Evolutionary conservation across 352 stramenopile species (phyloP).

Genomic region (Phytophthora aleatoria): DNA sequence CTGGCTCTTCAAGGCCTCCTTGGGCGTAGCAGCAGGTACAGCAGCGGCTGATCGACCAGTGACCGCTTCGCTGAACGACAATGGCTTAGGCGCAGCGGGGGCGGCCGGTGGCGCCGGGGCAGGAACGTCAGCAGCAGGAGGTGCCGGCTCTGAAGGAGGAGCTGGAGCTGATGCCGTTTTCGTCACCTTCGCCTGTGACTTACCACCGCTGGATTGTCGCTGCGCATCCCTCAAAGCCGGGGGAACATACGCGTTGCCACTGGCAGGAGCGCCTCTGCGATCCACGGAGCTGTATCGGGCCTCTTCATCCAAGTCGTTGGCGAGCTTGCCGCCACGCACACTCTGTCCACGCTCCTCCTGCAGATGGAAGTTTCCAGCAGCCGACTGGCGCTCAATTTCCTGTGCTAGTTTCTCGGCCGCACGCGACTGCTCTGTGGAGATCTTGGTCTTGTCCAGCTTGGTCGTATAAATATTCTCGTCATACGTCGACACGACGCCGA

Average conservation of each 20-base stretch:
- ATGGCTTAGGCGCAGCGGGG: slow-evolving; percentile 44
- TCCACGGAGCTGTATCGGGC: slow-evolving; percentile 95
- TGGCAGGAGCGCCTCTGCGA: slow-evolving; percentile 26
- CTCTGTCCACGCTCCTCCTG: slow-evolving; percentile 92
- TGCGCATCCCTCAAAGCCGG: slow-evolving; percentile 63
- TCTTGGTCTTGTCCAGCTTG: slow-evolving; percentile 92
- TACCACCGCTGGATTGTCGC: slow-evolving; percentile 43
- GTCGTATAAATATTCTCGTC: slow-evolving; percentile 99
- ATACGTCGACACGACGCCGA: slow-evolving; percentile 95
- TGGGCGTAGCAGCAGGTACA: slow-evolving; percentile 2
- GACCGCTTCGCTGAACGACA: slow-evolving; percentile 78
- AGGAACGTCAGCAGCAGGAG: slow-evolving; percentile 12
- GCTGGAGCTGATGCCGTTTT: slow-evolving; percentile 16
- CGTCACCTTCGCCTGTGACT: slow-evolving; percentile 26
- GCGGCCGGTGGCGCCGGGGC: background rate
- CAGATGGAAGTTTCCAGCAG: slow-evolving; percentile 93
- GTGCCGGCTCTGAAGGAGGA: slow-evolving; percentile 8
- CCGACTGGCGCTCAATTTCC: slow-evolving; percentile 94
- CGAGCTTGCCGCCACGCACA: slow-evolving; percentile 31
- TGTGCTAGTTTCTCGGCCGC: slow-evolving; percentile 93
- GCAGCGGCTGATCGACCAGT: slow-evolving; percentile 42
- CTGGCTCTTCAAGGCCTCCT: slow-evolving; percentile 12
- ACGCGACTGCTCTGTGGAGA: slow-evolving; percentile 88
- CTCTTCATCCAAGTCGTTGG: slow-evolving; percentile 92
- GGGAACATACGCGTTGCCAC: slow-evolving; percentile 64